Evolutionary conservation across 164 flowering plant genomes (phyloP), one percentile per base, ranked within the genome.

Genomic region (Dillenia turbinata): DNA sequence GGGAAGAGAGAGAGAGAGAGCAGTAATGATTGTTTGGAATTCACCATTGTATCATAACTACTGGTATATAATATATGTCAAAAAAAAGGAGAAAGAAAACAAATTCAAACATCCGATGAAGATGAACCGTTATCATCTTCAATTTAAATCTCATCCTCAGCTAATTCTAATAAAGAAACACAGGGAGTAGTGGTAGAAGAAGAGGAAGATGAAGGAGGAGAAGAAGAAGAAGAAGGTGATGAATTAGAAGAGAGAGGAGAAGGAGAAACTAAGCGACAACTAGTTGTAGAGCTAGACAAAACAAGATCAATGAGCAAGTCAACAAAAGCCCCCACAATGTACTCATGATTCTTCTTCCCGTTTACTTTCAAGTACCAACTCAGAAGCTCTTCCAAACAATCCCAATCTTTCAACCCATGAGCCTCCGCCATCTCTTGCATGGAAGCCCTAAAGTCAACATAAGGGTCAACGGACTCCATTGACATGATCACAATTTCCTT

Each of bases 341-440:
- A 81, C 12, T 83, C 85, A 71, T 92, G 96, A 47, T 79, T 83
- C 44, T 49, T 75, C 68, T 78, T 79, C 9, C 70, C 89, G 68
- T 92, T 92, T 3, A 81, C 80, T 73, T 47, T 84, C 79, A 92
- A 72, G 65, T 87, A 92, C 80, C 89, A 87, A 14, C 71, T 59
- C 51, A 91, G 57, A 16, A 91, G 77, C 78, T 85, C 88, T 63
- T 89, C 85, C 55, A 91, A 77, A 61, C 71, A 64, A 1, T 80
- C 82, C 97, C 92, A 91, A 9, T 85, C 85, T 56, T 75, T 82
- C 57, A 87, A 48, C 17, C 78, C 90, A 64, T 81, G 80, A 49
- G 86, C 89, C 71, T 85, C 86, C 69, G 85, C 90, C 95, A 89
- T 89, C 64, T 92, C 96, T 68, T 80, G 82, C 98, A 92, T 92